Evolutionary conservation across 169 alveolate genomes (phyloP), one percentile per base, ranked within the genome.

Genomic region (Toxoplasma gondii): DNA sequence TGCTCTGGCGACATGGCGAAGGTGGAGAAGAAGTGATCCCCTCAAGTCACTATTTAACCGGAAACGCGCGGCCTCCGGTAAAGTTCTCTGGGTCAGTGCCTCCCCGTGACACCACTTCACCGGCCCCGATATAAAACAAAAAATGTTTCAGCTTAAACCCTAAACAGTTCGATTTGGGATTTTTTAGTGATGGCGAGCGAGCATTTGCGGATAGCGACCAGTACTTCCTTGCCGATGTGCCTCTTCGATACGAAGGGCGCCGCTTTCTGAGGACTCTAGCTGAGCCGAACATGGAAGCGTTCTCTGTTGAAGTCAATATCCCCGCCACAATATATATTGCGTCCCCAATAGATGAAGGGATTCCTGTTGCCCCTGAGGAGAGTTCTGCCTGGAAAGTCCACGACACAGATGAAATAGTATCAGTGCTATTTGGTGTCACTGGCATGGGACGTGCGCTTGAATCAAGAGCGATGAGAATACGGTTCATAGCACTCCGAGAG

Each of bases 81-180:
- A 93, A 93, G 38, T 17, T 93, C 34, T 93, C 95, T 22, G 87
- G 93, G 95, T 86, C 19, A 19, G 49, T 82, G 88, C 88, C 19
- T 17, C 0, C 41, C 54, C 16, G 10, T 82, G 64, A 41, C 38
- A 86, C 2, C 84, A 7, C 29, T 1, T 9, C 39, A 29, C 7
- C 27, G 88, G 43, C 27, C 27, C 1, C 41, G 29, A 38, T 17
- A 43, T 41, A 83, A 39, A 39, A 34, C 64, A 83, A 43, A 17
- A 17, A 0, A 78, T 9, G 9, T 31, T 53, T 34, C 91, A 93
- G 95, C 41, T 87, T 93, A 1, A 93, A 93, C 67, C 95, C 95
- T 17, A n/a, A 41, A 36, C 91, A 38, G 83, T 87, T 84, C 74
- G 80, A 78, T 2, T 44, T 93, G 43, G 70, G 93, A 19, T 36